Conservation (phyloP, 2,329 filamentous ascomycete genomes). For the Decorospora gaudefroyi region DNA sequence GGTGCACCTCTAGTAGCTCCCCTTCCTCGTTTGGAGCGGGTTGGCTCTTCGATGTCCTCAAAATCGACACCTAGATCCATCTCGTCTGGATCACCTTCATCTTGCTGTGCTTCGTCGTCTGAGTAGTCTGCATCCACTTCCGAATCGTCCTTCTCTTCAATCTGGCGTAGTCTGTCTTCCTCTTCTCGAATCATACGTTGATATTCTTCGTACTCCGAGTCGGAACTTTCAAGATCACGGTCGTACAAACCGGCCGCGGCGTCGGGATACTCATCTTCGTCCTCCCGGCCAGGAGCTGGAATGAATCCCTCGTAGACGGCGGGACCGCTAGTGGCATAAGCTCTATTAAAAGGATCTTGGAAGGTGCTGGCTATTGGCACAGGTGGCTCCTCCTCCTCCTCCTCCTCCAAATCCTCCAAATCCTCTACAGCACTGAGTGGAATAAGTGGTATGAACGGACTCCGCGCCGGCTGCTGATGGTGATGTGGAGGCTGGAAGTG, state of each 20-base stretch:
- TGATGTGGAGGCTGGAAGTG: slow-evolving; percentile 17
- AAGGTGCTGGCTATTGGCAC: slow-evolving; percentile 20
- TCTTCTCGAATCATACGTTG: slow-evolving; percentile 30
- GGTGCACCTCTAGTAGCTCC: slow-evolving; percentile 5
- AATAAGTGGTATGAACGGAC: slow-evolving; percentile 28
- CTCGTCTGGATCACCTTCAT: slow-evolving; percentile 42
- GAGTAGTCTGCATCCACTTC: slow-evolving; percentile 46
- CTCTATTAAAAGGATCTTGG: slow-evolving; percentile 30
- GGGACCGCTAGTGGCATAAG: slow-evolving; percentile 34
- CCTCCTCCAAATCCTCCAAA: too few relatives aligned
- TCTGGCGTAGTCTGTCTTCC: slow-evolving; percentile 36
- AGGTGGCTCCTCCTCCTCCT: slow-evolving; percentile 10
- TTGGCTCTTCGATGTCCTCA: slow-evolving; percentile 32
- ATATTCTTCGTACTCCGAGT: slow-evolving; percentile 34
- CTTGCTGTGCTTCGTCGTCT: slow-evolving; percentile 39
- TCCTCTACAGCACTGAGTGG: slow-evolving; percentile 30
- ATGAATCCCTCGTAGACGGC: slow-evolving; percentile 50
- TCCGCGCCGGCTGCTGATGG: slow-evolving; percentile 14
- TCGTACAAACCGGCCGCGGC: slow-evolving; percentile 28
- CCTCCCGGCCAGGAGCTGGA: slow-evolving; percentile 41
- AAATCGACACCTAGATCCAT: slow-evolving; percentile 37
- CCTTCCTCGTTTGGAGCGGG: slow-evolving; percentile 25
- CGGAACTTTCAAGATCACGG: slow-evolving; percentile 31
- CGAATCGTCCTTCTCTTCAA: slow-evolving; percentile 38
- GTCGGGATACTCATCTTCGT: slow-evolving; percentile 40